Percentiles rank a stretch among this genome's conserved stretches.
Conservation (phyloP, 2,329 filamentous ascomycete species). For the Celoporthe dispersa region DNA sequence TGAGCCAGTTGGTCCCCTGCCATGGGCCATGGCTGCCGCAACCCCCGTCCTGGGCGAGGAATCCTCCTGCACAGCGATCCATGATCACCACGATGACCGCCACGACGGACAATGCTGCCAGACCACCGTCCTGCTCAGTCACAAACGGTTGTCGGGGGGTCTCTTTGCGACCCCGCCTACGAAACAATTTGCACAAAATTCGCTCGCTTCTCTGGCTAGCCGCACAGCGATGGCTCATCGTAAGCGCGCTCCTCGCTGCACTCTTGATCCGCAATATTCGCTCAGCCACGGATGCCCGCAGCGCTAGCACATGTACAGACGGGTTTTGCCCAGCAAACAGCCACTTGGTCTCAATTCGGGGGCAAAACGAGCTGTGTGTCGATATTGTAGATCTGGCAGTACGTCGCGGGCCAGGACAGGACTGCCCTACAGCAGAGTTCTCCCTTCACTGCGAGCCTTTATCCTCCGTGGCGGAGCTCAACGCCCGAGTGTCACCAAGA, state of each 20-base stretch:
- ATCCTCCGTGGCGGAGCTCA: background rate
- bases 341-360: background rate
- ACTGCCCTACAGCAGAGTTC: background rate
- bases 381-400: background rate
- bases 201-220: background rate
- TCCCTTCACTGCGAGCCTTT: background rate
- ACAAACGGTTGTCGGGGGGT: background rate
- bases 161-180: background rate
- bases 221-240: background rate
- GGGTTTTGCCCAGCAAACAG: background rate
- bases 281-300: background rate
- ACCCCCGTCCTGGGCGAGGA: background rate
- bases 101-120: background rate
- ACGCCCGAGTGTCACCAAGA: background rate
- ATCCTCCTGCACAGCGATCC: background rate
- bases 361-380: background rate
- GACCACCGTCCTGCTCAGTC: background rate
- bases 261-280: slow-evolving; percentile 1
- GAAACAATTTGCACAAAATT: background rate
- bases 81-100: background rate
- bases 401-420: background rate
- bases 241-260: slow-evolving; percentile 1
- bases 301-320: background rate
- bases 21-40: background rate
- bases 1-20: background rate